Evolutionary conservation across 805 yeast species (phyloP), one percentile per base, ranked within the genome.

Genomic region (Yamadazyma paraphyllophila): DNA sequence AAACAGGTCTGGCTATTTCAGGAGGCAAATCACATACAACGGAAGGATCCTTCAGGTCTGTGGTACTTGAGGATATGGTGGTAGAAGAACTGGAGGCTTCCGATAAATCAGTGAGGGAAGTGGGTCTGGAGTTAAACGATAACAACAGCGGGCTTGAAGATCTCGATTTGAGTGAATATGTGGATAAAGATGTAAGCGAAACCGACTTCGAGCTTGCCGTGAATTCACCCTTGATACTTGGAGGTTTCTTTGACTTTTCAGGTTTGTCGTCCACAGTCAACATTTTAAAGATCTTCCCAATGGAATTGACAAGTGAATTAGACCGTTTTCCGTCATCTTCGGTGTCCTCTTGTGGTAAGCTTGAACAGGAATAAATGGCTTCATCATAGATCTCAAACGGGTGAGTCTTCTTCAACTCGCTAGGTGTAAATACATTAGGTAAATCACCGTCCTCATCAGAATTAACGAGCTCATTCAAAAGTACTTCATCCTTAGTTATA

Each of bases 341-440:
- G n/a, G 7, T 12, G 17, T 44, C 47, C n/a, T 48, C 49, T 9
- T 42, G 34, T 6, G 62, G 54, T 34, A 60, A 51, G 6, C 63
- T 54, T 3, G 60, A 57, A 47, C 68, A 62, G 10, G 61, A 69
- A 59, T 82, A 82, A 27, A 80, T 72, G 1, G 85, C 82, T 54
- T 83, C 88, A 59, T 83, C 88, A 41, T 82, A 72, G 2, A 83
- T 73, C 51, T 83, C 88, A 59, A 73, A 83, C 0, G 86, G 77
- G 58, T 80, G 83, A 1, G 79, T 72, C 51, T 78, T 76, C 32
- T 77, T 61, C 33, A 71, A 59, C 46, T 69, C 74, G 43, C 71
- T 62, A 8, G 64, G 52, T 39, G 57, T 60, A 11, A 55, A 32
- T 0, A 57, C 45, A 1, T 30, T 36, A 9, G 48, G 29, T 12